phyloP scores from a whole-genome alignment of 345 rosid genomes.

The Eucalyptus victrix region DNA sequence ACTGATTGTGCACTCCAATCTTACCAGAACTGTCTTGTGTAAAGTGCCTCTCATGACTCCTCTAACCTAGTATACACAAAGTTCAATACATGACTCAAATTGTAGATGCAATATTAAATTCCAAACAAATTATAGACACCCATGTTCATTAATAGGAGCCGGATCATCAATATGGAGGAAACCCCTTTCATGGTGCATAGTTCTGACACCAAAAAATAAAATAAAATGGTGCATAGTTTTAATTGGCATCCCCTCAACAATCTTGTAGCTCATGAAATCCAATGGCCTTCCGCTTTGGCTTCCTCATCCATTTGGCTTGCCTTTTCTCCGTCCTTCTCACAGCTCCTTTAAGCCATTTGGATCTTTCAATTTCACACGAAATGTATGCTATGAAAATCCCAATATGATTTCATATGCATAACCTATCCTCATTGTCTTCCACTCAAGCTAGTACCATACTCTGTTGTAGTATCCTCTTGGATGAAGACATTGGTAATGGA shows the following conservation, averaged over 20 bases:
- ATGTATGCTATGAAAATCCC: not conserved
- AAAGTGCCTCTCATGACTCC: not conserved
- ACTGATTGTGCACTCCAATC: no score
- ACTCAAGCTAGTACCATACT: not conserved
- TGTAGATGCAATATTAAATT: not conserved
- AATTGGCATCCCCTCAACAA: not conserved
- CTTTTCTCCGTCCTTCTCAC: not conserved
- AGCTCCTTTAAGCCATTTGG: not conserved
- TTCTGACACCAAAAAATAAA: no score
- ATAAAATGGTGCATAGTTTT: not conserved
- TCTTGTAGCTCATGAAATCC: not conserved
- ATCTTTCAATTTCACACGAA: not conserved
- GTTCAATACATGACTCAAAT: not conserved
- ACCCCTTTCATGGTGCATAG: no score
- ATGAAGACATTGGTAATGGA: not conserved
- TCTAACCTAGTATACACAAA: not conserved
- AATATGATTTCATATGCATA: not conserved
- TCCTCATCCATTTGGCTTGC: not conserved
- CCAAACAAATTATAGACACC: not conserved
- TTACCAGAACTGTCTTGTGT: no score
- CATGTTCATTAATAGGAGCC: not conserved
- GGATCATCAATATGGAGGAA: not conserved
- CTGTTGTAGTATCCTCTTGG: not conserved
- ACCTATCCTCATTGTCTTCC: not conserved
- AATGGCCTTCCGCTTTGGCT: not conserved